Evolutionary conservation across 768 basidiomycete species (phyloP), one percentile per base, ranked within the genome.

Genomic region (Auricularia sp.): DNA sequence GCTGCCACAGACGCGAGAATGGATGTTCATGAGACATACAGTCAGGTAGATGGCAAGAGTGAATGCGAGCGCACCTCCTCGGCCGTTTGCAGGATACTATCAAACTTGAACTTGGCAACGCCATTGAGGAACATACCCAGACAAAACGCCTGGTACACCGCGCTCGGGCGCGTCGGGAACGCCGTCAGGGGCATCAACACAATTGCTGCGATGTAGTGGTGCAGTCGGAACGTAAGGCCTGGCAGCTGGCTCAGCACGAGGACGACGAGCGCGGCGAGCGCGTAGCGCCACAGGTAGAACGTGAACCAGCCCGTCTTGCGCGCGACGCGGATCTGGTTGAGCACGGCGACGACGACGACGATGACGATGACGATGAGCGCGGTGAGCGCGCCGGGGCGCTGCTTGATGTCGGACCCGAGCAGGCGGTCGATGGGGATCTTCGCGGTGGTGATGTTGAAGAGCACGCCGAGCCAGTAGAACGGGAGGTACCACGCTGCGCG

Each of bases 301-400:
- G 86, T 85, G 12, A 94, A 75, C 86, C 88, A 91, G 1, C 92
- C 91, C 0, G 90, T 92, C 74, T 89, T 88, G 61, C 91, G 83
- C 64, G 93, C 87, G 63, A 92, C 84, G n/a, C 89, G 81, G 3
- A 87, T 70, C 76, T 95, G 93, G 71, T 93, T 93, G 42, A 87
- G 69, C 42, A 82, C 83, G 59, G 89, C 71, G 33, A 83, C 71
- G 6, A 83, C 73, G 12, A 92, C 72, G 65, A 89, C 76, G 12
- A 91, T 66, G 51, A 87, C 68, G 62, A 92, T 84, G 67, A 93
- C 79, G 54, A 90, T 80, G 39, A 92, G 78, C 5, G 86, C 84
- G 1, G 79, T 76, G 58, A 92, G 78, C 3, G 86, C 89, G 29
- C 90, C 90, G 3, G 83, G 80, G 43, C 84, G 81, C 69, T 84